Evolutionary conservation across 768 basidiomycete species (phyloP).

Genomic region (Rhizopogon roseolus): DNA sequence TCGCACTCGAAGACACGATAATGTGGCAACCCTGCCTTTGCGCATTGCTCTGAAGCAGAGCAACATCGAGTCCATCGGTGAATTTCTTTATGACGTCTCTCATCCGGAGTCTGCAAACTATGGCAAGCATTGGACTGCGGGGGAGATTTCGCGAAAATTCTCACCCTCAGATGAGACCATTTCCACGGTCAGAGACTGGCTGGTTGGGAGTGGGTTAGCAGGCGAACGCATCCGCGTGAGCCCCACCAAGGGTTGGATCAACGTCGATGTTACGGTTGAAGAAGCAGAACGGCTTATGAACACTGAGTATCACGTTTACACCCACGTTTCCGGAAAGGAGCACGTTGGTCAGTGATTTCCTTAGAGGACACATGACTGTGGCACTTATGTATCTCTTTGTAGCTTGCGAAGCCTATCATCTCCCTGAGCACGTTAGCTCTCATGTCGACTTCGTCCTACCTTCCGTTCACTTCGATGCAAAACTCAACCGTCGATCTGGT

Average conservation of each 20-base stretch:
- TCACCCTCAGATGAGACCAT: slow-evolving; percentile 20
- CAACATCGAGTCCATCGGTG: slow-evolving; percentile 22
- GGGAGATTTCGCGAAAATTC: slow-evolving; percentile 23
- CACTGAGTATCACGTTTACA: slow-evolving; percentile 29
- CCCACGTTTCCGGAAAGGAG: slow-evolving; percentile 22
- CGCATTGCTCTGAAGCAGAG: slow-evolving; percentile 28
- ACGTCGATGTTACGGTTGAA: slow-evolving; percentile 21
- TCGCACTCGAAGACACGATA: slow-evolving; percentile 29
- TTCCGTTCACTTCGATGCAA: slow-evolving; percentile 27
- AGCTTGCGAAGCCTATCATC: slow-evolving; percentile 30
- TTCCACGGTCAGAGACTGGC: slow-evolving; percentile 24
- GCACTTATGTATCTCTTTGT: not conserved
- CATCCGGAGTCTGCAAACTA: slow-evolving; percentile 28
- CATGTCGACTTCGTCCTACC: slow-evolving; percentile 31
- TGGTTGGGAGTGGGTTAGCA: slow-evolving; percentile 19
- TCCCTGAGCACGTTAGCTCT: slow-evolving; percentile 24
- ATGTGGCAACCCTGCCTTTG: slow-evolving; percentile 22
- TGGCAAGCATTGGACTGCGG: slow-evolving; percentile 26
- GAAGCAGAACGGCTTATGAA: slow-evolving; percentile 30
- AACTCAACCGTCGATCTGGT: slow-evolving; percentile 14
- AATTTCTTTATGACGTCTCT: slow-evolving; percentile 27
- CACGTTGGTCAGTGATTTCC: slow-evolving; percentile 21
- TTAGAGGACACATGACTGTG: not conserved
- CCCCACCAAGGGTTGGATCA: slow-evolving; percentile 20
- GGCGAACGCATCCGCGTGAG: slow-evolving; percentile 15